These are phyloP conservation scores for Capsicum pubescens DNA, from an alignment of 257 asterid genomes.

Conservation along the genomic window DNA sequence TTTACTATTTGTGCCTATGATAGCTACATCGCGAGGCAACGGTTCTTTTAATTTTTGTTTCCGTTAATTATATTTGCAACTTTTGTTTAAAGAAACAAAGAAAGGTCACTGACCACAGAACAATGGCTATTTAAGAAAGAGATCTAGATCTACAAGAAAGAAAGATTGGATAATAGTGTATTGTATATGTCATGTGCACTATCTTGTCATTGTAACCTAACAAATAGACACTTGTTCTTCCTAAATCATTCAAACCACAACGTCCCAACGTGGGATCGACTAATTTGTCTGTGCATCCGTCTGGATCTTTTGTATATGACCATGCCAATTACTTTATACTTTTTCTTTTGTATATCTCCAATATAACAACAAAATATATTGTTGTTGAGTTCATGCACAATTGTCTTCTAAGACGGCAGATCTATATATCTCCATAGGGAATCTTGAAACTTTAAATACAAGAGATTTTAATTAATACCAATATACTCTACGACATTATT, in stretches of 20 bases:
- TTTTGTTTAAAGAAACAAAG: not conserved
- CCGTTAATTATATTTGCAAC: not conserved
- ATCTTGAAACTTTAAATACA: not conserved
- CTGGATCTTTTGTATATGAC: not conserved
- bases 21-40: not conserved
- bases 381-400: not conserved
- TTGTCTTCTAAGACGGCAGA: not conserved
- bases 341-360: not conserved
- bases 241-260: constrained; percentile 17
- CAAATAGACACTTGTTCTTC: constrained; percentile 28
- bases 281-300: not conserved
- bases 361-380: not conserved
- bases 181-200: not conserved
- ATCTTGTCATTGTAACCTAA: constrained; percentile 26
- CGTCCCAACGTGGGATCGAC: constrained; percentile 23
- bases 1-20: not conserved
- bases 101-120: not conserved
- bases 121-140: not conserved
- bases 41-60: not conserved
- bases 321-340: not conserved
- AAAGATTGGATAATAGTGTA: not conserved
- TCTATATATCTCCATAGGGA: not conserved
- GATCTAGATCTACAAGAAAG: constrained; percentile 28
- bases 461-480: too few species aligned
- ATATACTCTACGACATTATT: too few species aligned